phyloP scores from a whole-genome alignment of 2,329 filamentous ascomycete species.

The Neopestalotiopsis clavispora region DNA sequence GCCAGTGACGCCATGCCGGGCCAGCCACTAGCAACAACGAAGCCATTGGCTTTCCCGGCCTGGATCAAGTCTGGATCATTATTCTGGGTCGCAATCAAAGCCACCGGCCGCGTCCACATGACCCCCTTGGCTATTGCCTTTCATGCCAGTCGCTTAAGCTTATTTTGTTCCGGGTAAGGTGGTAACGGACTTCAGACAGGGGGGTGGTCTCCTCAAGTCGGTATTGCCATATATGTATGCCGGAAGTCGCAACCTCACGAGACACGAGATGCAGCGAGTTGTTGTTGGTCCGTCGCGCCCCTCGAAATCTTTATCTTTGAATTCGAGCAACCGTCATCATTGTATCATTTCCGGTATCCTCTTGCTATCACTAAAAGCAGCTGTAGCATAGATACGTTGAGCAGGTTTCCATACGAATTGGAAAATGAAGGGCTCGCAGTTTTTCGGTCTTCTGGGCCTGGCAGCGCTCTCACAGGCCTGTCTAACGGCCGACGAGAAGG shows the following conservation, averaged over 20 bases:
- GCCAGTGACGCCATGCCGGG: constrained; percentile 8
- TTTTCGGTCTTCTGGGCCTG: constrained; percentile 8
- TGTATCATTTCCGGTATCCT: no score
- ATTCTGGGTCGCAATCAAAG: not conserved
- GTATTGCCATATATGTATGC: not conserved
- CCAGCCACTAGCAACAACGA: not conserved
- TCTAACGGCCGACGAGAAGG: constrained; percentile 8
- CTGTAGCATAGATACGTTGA: no score
- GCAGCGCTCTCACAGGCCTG: constrained; percentile 13
- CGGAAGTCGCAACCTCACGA: not conserved
- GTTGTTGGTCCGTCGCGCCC: not conserved
- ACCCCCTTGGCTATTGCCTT: not conserved
- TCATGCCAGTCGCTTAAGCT: not conserved
- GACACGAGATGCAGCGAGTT: not conserved
- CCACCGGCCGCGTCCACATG: not conserved
- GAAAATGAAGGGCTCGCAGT: constrained; percentile 10
- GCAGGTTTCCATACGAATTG: no score
- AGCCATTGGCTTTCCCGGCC: not conserved
- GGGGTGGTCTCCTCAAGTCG: not conserved
- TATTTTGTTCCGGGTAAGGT: constrained; percentile 7
- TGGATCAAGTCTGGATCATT: constrained; percentile 1
- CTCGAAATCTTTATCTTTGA: not conserved
- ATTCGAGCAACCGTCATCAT: no score
- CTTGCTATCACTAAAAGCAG: no score
- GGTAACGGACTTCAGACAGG: not conserved